These are phyloP conservation scores for Eragrostis nindensis DNA, from an alignment of 176 grass and related monocot species.

Conservation along the genomic window DNA sequence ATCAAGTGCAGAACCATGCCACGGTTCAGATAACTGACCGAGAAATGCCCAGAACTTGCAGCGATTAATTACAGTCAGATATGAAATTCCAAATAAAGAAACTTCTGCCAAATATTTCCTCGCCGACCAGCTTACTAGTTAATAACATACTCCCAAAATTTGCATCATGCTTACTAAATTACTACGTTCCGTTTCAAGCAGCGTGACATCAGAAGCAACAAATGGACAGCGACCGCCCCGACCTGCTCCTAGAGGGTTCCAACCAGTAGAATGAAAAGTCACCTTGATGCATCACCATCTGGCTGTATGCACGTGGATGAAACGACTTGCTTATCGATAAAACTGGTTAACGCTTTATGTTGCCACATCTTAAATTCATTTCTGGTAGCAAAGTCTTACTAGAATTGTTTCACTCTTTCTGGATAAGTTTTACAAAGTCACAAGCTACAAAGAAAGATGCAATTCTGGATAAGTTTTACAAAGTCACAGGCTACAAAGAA, in stretches of 20 bases:
- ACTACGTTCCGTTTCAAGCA: neutral
- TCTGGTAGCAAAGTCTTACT: neutral
- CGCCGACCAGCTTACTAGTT: neutral
- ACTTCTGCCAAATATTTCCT: neutral
- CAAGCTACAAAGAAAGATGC: conserved; percentile 8
- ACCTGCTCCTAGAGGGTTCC: neutral
- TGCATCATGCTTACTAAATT: neutral
- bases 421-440: conserved; percentile 16
- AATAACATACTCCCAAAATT: neutral
- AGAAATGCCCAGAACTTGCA: too few species aligned
- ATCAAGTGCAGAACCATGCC: neutral
- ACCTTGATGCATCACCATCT: neutral
- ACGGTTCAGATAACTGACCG: too few species aligned
- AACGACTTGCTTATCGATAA: neutral
- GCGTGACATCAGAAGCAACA: neutral
- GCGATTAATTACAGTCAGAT: neutral
- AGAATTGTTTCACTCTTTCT: neutral
- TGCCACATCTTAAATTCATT: neutral
- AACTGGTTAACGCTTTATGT: neutral
- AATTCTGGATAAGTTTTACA: neutral
- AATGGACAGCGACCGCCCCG: neutral
- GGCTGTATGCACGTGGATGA: neutral
- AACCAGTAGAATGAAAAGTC: neutral
- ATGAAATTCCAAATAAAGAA: neutral
- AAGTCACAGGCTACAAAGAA: conserved; percentile 24